Conservation (phyloP, 257 asterid species). For the Scutellaria baicalensis region DNA sequence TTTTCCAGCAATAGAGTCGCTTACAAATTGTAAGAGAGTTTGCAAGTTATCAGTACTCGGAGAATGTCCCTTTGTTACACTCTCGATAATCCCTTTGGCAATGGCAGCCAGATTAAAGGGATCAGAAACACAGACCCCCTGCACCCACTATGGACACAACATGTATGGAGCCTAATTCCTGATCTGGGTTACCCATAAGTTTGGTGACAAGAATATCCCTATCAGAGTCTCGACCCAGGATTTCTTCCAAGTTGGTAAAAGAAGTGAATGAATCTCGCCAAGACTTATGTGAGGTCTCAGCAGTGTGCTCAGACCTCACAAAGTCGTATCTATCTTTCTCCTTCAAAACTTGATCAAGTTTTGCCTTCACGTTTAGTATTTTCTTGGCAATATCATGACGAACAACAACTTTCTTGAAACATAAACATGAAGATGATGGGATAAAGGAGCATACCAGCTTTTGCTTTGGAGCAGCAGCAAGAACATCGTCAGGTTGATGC, state of each 20-base stretch:
- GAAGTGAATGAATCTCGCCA: not conserved
- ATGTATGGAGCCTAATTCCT: not conserved
- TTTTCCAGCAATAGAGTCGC: not conserved
- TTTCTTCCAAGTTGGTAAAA: not conserved
- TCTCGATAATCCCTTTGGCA: not conserved
- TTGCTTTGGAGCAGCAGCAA: not conserved
- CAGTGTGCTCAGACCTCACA: not conserved
- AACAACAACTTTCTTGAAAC: not conserved
- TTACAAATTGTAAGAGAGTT: not conserved
- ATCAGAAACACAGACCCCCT: conserved; percentile 4
- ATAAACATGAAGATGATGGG: not conserved
- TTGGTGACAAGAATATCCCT: not conserved
- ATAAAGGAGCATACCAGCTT: not conserved
- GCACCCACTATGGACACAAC: not conserved
- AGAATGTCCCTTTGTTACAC: not conserved
- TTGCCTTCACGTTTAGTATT: not conserved
- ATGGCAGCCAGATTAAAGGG: not conserved
- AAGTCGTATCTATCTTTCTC: not conserved
- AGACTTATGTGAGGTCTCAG: not conserved
- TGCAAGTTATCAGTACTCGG: not conserved
- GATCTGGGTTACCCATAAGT: not conserved
- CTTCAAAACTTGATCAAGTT: not conserved
- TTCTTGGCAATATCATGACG: not conserved
- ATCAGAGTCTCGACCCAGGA: not conserved
- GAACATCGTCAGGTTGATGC: not conserved